A percentile compares a stretch with the other conserved stretches of the same genome.
These are phyloP conservation scores for Ustilago shanxiensis DNA, from an alignment of 1,284 basidiomycete genomes.

Conservation along the genomic window DNA sequence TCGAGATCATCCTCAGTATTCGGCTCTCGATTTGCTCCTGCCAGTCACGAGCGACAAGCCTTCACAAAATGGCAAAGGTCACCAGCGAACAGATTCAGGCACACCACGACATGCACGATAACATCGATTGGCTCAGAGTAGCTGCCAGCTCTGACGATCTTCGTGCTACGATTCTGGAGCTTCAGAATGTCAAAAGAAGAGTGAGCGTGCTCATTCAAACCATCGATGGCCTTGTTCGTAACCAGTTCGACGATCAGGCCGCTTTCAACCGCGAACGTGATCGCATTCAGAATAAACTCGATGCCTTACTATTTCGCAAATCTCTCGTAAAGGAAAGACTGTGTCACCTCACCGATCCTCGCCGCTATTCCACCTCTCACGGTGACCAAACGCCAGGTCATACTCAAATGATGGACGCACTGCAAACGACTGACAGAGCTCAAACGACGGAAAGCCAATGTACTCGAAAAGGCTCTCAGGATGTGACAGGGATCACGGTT, in stretches of 20 bases:
- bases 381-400: background rate
- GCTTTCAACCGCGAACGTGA: background rate
- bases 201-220: background rate
- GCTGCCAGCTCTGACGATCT: background rate
- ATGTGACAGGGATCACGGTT: background rate
- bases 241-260: background rate
- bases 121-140: background rate
- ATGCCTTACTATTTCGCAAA: background rate
- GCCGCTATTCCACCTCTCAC: background rate
- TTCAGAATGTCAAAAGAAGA: background rate
- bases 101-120: background rate
- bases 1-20: background rate
- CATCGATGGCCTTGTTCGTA: background rate
- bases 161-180: background rate
- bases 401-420: background rate
- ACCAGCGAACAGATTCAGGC: background rate
- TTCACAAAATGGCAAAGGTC: background rate
- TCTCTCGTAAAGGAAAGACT: background rate
- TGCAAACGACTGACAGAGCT: background rate
- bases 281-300: background rate
- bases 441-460: background rate
- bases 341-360: background rate
- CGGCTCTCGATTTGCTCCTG: background rate
- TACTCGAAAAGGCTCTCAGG: background rate
- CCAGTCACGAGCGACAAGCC: background rate